Conservation (phyloP, 2,329 filamentous ascomycete genomes). For the Monosporascus sp. region DNA sequence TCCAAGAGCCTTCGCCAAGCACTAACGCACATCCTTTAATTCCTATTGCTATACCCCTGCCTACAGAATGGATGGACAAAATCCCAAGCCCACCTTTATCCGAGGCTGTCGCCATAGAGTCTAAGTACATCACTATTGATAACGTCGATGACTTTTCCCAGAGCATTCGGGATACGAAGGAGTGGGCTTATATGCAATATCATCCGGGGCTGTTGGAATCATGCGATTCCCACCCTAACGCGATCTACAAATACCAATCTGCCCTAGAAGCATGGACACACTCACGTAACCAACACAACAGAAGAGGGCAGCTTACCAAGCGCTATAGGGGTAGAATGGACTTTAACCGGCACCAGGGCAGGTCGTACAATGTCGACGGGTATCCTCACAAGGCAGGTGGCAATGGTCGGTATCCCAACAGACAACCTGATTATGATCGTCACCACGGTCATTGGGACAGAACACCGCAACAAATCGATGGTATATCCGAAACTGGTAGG, state of each 20-base stretch:
- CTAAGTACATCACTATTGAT: slow-evolving; percentile 21
- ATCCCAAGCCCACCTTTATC: slow-evolving; percentile 26
- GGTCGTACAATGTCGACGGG: background rate
- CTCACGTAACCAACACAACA: slow-evolving; percentile 4
- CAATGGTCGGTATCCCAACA: background rate
- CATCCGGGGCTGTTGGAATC: slow-evolving; percentile 22
- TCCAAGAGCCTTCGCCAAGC: slow-evolving; percentile 14
- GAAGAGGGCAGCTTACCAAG: background rate
- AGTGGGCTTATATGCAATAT: slow-evolving; percentile 24
- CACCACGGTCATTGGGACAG: background rate
- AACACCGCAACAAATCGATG: background rate
- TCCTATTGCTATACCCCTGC: slow-evolving; percentile 25
- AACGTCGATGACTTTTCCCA: slow-evolving; percentile 28
- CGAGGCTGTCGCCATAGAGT: slow-evolving; percentile 24
- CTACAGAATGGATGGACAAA: slow-evolving; percentile 23
- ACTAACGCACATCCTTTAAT: slow-evolving; percentile 24
- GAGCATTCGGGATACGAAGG: slow-evolving; percentile 24
- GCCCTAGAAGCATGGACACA: slow-evolving; percentile 1
- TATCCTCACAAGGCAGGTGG: background rate
- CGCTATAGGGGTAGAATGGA: background rate
- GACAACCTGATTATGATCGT: background rate
- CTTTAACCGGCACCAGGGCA: background rate
- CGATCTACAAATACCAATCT: background rate
- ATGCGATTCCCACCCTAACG: background rate
- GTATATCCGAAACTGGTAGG: background rate